Evolutionary conservation across 768 basidiomycete genomes (phyloP), one percentile per base, ranked within the genome.

Genomic region (Boletus rubropictus): DNA sequence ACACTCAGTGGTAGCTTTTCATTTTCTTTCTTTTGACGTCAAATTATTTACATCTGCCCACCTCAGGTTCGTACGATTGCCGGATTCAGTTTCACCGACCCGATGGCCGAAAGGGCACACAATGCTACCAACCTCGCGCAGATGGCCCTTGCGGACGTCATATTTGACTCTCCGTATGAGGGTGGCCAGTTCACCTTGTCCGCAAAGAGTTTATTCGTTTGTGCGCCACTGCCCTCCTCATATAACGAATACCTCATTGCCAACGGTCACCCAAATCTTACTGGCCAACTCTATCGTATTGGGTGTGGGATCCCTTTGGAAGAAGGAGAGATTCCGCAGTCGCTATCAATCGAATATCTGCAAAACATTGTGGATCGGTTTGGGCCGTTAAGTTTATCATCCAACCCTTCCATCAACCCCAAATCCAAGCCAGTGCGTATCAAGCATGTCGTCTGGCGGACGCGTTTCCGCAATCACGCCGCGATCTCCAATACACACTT

Each of bases 401-500:
- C 69, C 7, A 64, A 71, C 46, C 56, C 70, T 4, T 63, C 69
- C 15, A 51, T 66, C 12, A 71, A 72, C 45, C 57, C 68, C 14
- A 55, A 49, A 5, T n/a, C 37, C 24, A 63, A 52, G 28, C 56
- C 68, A 2, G 40, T 72, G 4, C 52, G 54, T 21, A 70, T 78
- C 42, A 62, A 63, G 21, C 60, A 74, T 22, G 59, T 67, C 5
- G 18, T 75, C 21, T 79, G 76, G 76, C 64, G 72, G 12, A 70
- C 73, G 10, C 68, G 75, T 36, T 79, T 75, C 66, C 67, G 72
- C 47, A 75, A 70, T 21, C 73, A 69, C 51, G 69, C 71, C 20
- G 72, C 74, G 31, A 64, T 74, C 37, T 75, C 74, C 2, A 73
- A 74, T 17, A 65, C 52, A 5, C 60, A 58, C n/a, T 69, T 74